Percentiles rank a stretch among this genome's conserved stretches.
These are phyloP conservation scores for Epichloe sp. DNA, from an alignment of 2,329 filamentous ascomycete genomes.

Conservation along the genomic window DNA sequence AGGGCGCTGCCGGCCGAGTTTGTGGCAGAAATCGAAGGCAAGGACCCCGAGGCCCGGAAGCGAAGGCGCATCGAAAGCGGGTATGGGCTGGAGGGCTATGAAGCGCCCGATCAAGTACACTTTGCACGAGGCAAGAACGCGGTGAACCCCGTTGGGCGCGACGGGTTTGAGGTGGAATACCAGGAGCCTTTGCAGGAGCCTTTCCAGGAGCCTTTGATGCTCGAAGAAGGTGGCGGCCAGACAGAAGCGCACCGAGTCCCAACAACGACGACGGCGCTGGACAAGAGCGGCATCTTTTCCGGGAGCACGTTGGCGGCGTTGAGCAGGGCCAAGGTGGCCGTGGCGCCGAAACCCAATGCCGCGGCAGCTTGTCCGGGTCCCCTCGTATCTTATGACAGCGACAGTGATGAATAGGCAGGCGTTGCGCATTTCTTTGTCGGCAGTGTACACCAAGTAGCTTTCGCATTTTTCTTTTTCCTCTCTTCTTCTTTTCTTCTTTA, in stretches of 20 bases:
- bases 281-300: constrained; percentile 59
- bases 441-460: constrained; percentile 4
- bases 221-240: constrained; percentile 41
- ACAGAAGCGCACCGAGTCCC: constrained; percentile 20
- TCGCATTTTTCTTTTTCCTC: not conserved
- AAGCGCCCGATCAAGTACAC: constrained; percentile 88
- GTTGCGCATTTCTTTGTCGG: not conserved
- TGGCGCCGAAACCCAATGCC: constrained; percentile 41
- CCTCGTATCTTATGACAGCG: constrained; percentile 79
- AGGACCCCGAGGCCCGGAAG: constrained; percentile 77
- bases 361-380: constrained; percentile 47
- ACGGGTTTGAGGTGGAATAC: constrained; percentile 50
- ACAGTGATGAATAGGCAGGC: constrained; percentile 50
- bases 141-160: constrained; percentile 43
- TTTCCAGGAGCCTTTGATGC: constrained; percentile 40
- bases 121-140: constrained; percentile 67
- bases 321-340: constrained; percentile 41
- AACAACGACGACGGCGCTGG: constrained; percentile 20
- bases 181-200: constrained; percentile 32
- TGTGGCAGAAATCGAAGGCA: constrained; percentile 85
- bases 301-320: constrained; percentile 71
- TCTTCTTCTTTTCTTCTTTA: constrained; percentile 6
- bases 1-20: constrained; percentile 80
- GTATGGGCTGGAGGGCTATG: constrained; percentile 82
- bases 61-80: constrained; percentile 77